Percentiles rank a stretch among this genome's conserved stretches.
Evolutionary conservation across 495 filamentous ascomycete species (phyloP).

Genomic region (Achaetomiella virescens): DNA sequence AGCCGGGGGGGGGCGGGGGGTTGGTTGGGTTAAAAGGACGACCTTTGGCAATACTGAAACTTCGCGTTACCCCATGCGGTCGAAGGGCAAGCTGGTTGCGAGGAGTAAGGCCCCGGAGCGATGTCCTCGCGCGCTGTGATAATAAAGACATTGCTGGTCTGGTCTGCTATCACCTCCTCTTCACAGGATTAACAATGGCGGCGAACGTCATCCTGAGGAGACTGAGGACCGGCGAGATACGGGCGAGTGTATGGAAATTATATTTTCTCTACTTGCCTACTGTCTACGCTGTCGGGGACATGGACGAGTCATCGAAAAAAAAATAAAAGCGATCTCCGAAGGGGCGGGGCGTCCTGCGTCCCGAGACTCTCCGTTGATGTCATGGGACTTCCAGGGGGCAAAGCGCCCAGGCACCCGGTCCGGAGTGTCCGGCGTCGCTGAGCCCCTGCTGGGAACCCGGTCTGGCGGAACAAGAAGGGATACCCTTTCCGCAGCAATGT

Average conservation of each 20-base stretch:
- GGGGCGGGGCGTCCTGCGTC: neutral
- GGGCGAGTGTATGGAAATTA: no score
- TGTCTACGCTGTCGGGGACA: neutral
- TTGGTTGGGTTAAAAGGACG: no score
- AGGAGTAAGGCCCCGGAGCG: neutral
- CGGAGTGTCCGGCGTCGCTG: no score
- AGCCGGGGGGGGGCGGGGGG: no score
- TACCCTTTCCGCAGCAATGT: no score
- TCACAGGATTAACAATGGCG: neutral
- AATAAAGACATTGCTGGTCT: neutral
- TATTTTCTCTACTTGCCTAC: neutral
- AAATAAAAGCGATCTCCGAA: neutral
- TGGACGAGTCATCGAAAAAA: neutral
- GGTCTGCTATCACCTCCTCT: neutral
- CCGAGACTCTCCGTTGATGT: neutral
- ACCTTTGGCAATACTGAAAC: constrained; percentile 9
- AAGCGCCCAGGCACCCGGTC: no score
- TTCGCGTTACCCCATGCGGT: neutral
- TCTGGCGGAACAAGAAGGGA: neutral
- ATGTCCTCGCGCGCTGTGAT: neutral
- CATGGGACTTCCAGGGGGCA: neutral
- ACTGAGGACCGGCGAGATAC: no score
- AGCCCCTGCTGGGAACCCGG: no score
- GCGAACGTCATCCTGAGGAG: neutral
- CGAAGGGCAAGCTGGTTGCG: neutral